These are phyloP conservation scores for rapeseed (Brassica napus) DNA, from an alignment of 345 rosid genomes.

Conservation along the genomic window DNA sequence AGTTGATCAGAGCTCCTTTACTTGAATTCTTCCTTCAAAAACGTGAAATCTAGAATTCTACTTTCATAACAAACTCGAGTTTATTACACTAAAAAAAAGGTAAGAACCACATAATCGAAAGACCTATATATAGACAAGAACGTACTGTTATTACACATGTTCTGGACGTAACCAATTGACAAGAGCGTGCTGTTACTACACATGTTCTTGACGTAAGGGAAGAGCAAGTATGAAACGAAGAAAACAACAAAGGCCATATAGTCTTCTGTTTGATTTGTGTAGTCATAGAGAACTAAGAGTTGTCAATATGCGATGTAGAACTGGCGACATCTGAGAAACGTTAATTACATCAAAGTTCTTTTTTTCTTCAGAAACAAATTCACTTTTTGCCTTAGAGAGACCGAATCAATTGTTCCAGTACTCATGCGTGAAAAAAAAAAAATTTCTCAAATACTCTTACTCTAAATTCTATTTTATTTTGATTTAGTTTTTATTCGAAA, in stretches of 20 bases:
- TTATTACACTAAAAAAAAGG: neutral
- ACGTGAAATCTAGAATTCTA: neutral
- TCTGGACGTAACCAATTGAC: slow-evolving; percentile 6
- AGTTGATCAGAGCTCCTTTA: neutral
- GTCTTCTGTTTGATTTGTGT: slow-evolving; percentile 11
- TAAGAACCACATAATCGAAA: slow-evolving; percentile 4
- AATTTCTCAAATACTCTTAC: too few relatives aligned
- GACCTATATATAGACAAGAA: slow-evolving; percentile 11
- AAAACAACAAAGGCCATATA: neutral
- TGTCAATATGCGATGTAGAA: too few relatives aligned
- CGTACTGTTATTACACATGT: neutral
- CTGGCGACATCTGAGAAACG: too few relatives aligned
- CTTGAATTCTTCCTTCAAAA: neutral
- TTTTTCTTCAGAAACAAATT: too few relatives aligned
- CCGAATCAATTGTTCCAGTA: too few relatives aligned
- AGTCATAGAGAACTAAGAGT: neutral
- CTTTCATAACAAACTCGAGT: neutral
- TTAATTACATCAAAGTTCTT: too few relatives aligned
- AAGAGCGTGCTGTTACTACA: neutral
- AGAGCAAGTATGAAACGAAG: slow-evolving; percentile 17
- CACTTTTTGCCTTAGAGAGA: too few relatives aligned
- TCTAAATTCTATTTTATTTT: too few relatives aligned
- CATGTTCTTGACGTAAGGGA: slow-evolving; percentile 19
- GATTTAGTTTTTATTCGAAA: too few relatives aligned
- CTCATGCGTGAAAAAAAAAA: too few relatives aligned